Evolutionary conservation across 208 protist genomes (phyloP).

Genomic region (Acanthamoeba royreba): DNA sequence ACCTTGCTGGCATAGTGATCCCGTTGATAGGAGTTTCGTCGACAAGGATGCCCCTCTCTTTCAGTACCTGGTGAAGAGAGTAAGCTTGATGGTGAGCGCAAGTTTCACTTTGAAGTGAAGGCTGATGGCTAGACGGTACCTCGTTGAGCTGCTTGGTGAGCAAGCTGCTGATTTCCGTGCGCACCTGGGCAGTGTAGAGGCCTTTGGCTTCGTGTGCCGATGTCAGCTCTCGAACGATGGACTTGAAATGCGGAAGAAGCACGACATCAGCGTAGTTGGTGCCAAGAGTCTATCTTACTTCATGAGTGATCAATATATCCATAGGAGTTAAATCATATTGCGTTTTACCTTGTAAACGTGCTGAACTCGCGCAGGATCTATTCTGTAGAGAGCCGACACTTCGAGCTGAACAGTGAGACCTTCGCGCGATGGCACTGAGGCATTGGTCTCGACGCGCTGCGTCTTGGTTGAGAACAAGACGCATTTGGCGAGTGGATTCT

Average conservation of each 20-base stretch:
- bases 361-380: conserved; percentile 7
- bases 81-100: neutral
- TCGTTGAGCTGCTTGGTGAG: neutral
- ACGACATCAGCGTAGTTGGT: conserved; percentile 34
- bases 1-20: conserved; percentile 14
- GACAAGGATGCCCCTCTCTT: conserved; percentile 38
- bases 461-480: conserved; percentile 48
- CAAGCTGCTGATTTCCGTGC: neutral
- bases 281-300: neutral
- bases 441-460: neutral
- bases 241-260: conserved; percentile 39
- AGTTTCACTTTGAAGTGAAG: neutral
- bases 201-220: conserved; percentile 47
- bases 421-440: conserved; percentile 31
- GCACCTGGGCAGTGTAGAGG: conserved; percentile 38
- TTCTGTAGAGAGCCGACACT: conserved; percentile 22
- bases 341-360: conserved; percentile 7
- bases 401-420: conserved; percentile 47
- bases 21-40: conserved; percentile 46
- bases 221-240: conserved; percentile 35
- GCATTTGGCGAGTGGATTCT: conserved; percentile 14
- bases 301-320: neutral
- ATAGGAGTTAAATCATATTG: too few relatives aligned
- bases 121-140: neutral
- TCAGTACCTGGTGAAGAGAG: neutral